Evolutionary conservation across 768 basidiomycete species (phyloP), one percentile per base, ranked within the genome.

Genomic region (Paxillus involutus): DNA sequence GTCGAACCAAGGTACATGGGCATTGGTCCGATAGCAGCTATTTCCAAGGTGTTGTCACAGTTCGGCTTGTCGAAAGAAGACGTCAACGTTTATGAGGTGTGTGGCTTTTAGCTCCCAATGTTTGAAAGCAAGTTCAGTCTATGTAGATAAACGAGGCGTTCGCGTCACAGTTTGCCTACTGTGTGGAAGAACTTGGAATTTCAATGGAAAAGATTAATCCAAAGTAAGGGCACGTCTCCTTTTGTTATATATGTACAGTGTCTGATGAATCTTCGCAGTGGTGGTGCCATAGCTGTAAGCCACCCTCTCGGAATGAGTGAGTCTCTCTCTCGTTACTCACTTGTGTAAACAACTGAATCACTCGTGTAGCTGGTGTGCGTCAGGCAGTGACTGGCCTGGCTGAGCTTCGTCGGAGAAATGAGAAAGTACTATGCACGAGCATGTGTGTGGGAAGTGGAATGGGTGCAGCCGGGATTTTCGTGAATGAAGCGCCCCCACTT

Each of bases 131-230:
- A 59, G 17, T 14, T 41, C 3, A 13, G 24, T 44, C 35, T 21
- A 6, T 54, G 11, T 57, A 92, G 89, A 88, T 91, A 58, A 92
- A 93, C 52, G 89, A 94, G 70, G 94, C 94, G 0, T 96, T 95
- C 56, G 93, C 92, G 0, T 94, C 91, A 1, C 94, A 96, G 65
- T 95, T 92, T 55, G 91, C 89, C n/a, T 89, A 94, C 72, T 94
- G 91, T 49, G 84, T 95, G 8, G 88, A 95, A 63, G 76, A 91
- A 63, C 79, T 95, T 24, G 75, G 78, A 26, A 78, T 96, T 43
- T 83, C 87, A 2, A 84, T 89, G 16, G 80, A 84, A 61, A 94
- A 86, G 70, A 86, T 94, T 62, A 97, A 97, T 65, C 84, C 90
- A 45, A 86, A 92, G 90, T 84, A 75, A 71, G 80, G 75, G 55